Evolutionary conservation across 2,329 filamentous ascomycete genomes (phyloP).

Genomic region (Hyphodiscus sp.): DNA sequence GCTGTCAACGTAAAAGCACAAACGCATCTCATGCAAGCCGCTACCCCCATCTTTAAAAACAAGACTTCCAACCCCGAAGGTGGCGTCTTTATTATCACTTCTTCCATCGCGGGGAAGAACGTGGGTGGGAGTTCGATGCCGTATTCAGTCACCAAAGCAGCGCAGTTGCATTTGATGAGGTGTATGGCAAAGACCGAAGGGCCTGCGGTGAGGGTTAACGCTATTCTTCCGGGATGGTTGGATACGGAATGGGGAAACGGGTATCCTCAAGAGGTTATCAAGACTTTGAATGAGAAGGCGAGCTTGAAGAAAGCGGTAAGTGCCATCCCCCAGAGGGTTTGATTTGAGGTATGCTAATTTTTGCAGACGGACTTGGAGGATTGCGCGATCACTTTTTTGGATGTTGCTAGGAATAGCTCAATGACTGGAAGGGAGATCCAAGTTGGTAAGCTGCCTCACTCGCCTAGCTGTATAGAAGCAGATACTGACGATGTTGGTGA

Average conservation of each 20-base stretch:
- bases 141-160: slow-evolving; percentile 37
- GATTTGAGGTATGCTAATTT: background rate
- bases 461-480: background rate
- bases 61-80: slow-evolving; percentile 49
- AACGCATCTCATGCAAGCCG: slow-evolving; percentile 47
- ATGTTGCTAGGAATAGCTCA: slow-evolving; percentile 42
- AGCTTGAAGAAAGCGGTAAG: slow-evolving; percentile 49
- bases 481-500: background rate
- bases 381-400: slow-evolving; percentile 48
- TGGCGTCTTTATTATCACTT: slow-evolving; percentile 56
- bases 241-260: slow-evolving; percentile 55
- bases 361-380: slow-evolving; percentile 42
- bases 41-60: slow-evolving; percentile 49
- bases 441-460: slow-evolving; percentile 22
- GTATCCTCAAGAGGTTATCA: slow-evolving; percentile 46
- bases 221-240: slow-evolving; percentile 56
- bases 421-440: slow-evolving; percentile 30
- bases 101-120: slow-evolving; percentile 48
- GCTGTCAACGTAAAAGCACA: slow-evolving; percentile 54
- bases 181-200: slow-evolving; percentile 57
- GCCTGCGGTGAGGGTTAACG: slow-evolving; percentile 56
- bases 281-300: slow-evolving; percentile 41
- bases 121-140: slow-evolving; percentile 13
- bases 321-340: background rate
- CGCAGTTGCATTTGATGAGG: slow-evolving; percentile 57